Percentiles rank a stretch among this genome's conserved stretches.
Conservation (phyloP, 495 filamentous ascomycete genomes). For the Trichoderma gamsii region DNA sequence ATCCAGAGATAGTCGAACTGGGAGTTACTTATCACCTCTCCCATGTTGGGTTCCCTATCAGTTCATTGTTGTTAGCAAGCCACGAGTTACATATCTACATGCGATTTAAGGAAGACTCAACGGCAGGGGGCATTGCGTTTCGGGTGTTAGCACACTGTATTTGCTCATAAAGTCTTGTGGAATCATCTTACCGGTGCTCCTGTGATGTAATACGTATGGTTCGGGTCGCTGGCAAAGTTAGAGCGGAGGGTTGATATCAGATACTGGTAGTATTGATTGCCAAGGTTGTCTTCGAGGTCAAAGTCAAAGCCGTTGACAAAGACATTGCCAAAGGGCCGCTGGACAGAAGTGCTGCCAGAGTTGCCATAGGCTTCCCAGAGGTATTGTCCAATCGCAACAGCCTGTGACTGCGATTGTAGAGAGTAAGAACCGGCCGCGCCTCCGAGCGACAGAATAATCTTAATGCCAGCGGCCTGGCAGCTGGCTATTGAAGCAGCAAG, state of each 20-base stretch:
- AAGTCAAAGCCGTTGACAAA: constrained; percentile 53
- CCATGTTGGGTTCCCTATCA: constrained; percentile 31
- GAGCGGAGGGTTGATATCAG: constrained; percentile 47
- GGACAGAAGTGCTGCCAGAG: constrained; percentile 24
- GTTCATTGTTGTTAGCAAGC: no score
- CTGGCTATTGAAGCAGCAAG: constrained; percentile 44
- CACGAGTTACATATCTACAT: no score
- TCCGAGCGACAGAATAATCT: constrained; percentile 54
- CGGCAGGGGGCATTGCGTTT: constrained; percentile 52
- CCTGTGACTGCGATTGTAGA: constrained; percentile 17
- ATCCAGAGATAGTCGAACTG: constrained; percentile 56
- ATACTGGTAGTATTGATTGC: constrained; percentile 19
- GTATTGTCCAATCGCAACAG: not conserved
- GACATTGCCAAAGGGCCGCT: constrained; percentile 48
- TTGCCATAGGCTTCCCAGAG: constrained; percentile 58
- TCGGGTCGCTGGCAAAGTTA: constrained; percentile 35
- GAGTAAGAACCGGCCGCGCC: constrained; percentile 26
- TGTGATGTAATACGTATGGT: constrained; percentile 42
- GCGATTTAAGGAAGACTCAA: no score
- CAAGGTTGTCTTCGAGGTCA: constrained; percentile 43
- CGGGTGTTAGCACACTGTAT: no score
- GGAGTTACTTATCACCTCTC: constrained; percentile 45
- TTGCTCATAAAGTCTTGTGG: no score
- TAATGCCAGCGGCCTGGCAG: constrained; percentile 53
- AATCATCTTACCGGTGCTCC: no score